phyloP scores from a whole-genome alignment of 73 alveolate species.

The Tetrahymena borealis region DNA sequence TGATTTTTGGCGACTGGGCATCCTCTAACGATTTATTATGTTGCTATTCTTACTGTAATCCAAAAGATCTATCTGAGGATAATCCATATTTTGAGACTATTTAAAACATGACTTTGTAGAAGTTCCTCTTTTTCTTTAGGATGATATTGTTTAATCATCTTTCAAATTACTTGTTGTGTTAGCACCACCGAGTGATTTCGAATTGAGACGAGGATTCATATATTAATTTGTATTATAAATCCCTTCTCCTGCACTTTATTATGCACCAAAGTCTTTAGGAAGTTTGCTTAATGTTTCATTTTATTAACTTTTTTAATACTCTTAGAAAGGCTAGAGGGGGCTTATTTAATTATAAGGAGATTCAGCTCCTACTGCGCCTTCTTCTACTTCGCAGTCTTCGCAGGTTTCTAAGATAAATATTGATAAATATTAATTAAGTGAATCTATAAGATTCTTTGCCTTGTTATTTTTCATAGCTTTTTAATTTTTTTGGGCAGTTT shows the following conservation, averaged over 20 bases:
- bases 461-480: neutral
- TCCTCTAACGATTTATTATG: neutral
- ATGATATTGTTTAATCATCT: neutral
- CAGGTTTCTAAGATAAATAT: neutral
- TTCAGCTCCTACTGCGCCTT: neutral
- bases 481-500: neutral
- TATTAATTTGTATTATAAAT: neutral
- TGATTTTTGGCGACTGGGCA: neutral
- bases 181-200: neutral
- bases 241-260: neutral
- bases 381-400: neutral
- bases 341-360: neutral
- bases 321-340: neutral
- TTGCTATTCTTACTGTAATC: neutral
- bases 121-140: neutral
- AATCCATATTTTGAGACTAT: neutral
- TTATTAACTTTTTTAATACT: neutral
- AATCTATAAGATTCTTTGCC: neutral
- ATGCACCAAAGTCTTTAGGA: neutral
- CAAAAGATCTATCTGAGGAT: neutral
- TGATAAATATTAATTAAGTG: neutral
- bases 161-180: neutral
- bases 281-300: neutral
- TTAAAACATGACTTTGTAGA: neutral
- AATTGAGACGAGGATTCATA: neutral